Percentiles rank a stretch among this genome's conserved stretches.
These are phyloP conservation scores for Aspergillus aculeatus DNA, from an alignment of 2,329 filamentous ascomycete genomes.

Conservation along the genomic window DNA sequence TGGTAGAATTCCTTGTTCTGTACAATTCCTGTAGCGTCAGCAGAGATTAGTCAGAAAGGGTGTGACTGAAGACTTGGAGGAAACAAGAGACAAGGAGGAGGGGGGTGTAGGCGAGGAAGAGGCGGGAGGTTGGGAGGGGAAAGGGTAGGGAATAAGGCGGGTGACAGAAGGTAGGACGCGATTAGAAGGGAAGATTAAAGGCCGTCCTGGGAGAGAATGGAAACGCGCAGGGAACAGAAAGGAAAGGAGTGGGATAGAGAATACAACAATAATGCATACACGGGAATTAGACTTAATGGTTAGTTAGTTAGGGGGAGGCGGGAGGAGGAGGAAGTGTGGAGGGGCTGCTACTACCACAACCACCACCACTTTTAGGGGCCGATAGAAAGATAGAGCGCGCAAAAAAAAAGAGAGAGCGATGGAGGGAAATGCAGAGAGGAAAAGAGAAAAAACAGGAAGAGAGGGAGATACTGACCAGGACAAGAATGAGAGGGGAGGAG, in stretches of 20 bases:
- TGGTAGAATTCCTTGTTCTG: slow-evolving; percentile 10
- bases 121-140: slow-evolving; percentile 37
- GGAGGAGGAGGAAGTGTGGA: slow-evolving; percentile 23
- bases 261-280: not conserved
- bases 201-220: not conserved
- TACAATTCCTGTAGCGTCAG: slow-evolving; percentile 11
- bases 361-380: slow-evolving; percentile 15
- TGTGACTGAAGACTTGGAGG: slow-evolving; percentile 12
- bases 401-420: slow-evolving; percentile 21
- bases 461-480: not conserved
- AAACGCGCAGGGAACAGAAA: not conserved
- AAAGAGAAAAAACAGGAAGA: not conserved
- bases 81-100: slow-evolving; percentile 17
- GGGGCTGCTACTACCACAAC: slow-evolving; percentile 9
- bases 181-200: slow-evolving; percentile 18
- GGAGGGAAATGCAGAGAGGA: not conserved
- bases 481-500: not conserved
- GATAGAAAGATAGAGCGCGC: slow-evolving; percentile 25
- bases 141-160: slow-evolving; percentile 25
- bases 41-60: slow-evolving; percentile 8
- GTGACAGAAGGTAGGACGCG: slow-evolving; percentile 18
- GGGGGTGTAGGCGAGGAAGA: slow-evolving; percentile 17
- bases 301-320: not conserved
- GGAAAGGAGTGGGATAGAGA: not conserved
- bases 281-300: not conserved